Base-by-base conservation (phyloP, 805 yeast species). In the Wickerhamomyces hampshirensis region DNA sequence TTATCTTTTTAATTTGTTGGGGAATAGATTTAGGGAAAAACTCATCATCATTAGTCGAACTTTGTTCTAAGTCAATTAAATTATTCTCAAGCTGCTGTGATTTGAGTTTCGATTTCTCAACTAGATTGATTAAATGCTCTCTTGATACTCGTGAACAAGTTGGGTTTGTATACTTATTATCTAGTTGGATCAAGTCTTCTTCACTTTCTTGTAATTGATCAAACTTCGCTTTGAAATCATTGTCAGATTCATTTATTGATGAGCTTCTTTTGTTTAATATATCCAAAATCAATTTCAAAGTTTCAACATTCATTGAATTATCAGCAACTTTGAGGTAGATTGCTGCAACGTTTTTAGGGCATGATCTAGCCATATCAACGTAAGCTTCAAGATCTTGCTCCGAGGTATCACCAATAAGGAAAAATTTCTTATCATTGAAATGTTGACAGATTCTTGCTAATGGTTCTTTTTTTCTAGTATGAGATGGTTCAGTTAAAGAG, bases 351-450 rank as follows among this genome's bases (percentile, higher is more conserved):
- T 77, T 81, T 4, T 66, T 61, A 0, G 96, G 95, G 49, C 64
- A 75, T 23, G 55, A 46, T 27, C 65, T 60, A 0, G 94, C 84
- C 23, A 88, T 62, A 18, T 80, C 80, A 5, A 77, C 69, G 56
- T 93, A 93, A 0, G 97, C 95, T 53, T 94, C 98, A 29, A 91
- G 64, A 62, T 93, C 99, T 46, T 81, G 82, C 55, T 93, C 98
- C 2, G 98, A 98, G 3, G 96, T 82, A 56, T 93, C 99, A 23
- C 99, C 99, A 12, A 93, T 72, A 34, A 95, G 64, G 17, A 93
- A 71, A 55, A 93, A 91, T 50, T 74, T 79, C 45, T 89, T 78
- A 1, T 73, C 42, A 0, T 94, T 87, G 54, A 86, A 91, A 52
- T 89, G 95, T 3, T 62, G 56, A 17, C 87, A 44, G 6, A 93